Conservation (phyloP, 768 basidiomycete genomes). For the Kwoniella sp. region DNA sequence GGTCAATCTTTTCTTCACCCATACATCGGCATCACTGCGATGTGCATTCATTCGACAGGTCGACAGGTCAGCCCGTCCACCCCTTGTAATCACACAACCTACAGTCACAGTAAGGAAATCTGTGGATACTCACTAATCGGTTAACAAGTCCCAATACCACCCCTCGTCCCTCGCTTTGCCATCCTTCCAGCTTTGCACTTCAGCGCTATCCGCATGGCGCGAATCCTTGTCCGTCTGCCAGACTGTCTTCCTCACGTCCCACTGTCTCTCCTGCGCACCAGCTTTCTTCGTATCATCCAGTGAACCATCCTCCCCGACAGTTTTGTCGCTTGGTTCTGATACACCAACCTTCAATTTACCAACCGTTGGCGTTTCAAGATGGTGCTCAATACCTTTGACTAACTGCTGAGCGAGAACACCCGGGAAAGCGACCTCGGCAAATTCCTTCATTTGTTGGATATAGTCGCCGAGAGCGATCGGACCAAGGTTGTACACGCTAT, state of each 20-base stretch:
- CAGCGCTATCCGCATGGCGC: slow-evolving; percentile 11
- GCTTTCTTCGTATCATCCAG: not conserved
- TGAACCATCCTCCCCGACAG: slow-evolving; percentile 31
- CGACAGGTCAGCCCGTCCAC: too few relatives aligned
- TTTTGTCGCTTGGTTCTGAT: too few relatives aligned
- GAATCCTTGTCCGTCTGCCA: slow-evolving; percentile 53
- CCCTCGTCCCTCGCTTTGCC: slow-evolving; percentile 39
- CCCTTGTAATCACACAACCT: slow-evolving; percentile 5
- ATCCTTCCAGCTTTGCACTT: slow-evolving; percentile 41
- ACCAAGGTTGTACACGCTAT: slow-evolving; percentile 42
- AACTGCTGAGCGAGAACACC: slow-evolving; percentile 13
- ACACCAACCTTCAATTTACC: not conserved
- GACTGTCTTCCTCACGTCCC: slow-evolving; percentile 40
- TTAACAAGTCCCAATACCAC: slow-evolving; percentile 50
- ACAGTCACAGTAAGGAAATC: not conserved
- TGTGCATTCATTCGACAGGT: too few relatives aligned
- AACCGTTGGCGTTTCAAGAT: not conserved
- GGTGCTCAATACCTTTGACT: slow-evolving; percentile 1
- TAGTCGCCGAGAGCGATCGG: slow-evolving; percentile 19
- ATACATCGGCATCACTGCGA: slow-evolving; percentile 37
- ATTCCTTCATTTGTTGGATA: slow-evolving; percentile 22
- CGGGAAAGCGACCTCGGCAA: slow-evolving; percentile 36
- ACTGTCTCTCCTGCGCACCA: slow-evolving; percentile 9
- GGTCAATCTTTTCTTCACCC: slow-evolving; percentile 27
- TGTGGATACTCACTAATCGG: slow-evolving; percentile 41